Percentiles rank a stretch among this genome's conserved stretches.
Conservation (phyloP, 169 alveolate genomes). For the Plasmodium vivax region DNA sequence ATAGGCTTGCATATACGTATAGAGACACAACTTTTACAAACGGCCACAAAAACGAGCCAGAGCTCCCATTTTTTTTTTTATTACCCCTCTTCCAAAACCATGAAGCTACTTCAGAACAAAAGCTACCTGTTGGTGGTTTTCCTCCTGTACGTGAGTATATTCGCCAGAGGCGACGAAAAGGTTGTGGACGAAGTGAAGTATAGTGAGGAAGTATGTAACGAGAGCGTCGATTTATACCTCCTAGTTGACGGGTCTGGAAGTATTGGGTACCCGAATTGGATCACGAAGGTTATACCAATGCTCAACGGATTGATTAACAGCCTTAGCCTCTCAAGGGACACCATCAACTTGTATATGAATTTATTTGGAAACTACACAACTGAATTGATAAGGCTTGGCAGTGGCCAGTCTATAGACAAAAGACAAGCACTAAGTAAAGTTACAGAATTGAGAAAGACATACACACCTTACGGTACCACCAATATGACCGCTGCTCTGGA, state of each 20-base stretch:
- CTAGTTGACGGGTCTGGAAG: conserved; percentile 65
- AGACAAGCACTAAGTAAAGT: background rate
- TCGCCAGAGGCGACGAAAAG: background rate
- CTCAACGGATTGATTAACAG: background rate
- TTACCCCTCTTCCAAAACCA: background rate
- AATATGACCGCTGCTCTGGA: conserved; percentile 12
- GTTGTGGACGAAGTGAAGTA: conserved; percentile 42
- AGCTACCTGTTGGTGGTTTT: conserved; percentile 38
- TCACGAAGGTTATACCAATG: conserved; percentile 2
- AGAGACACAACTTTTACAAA: background rate
- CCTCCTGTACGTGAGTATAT: conserved; percentile 9
- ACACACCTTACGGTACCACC: conserved; percentile 22
- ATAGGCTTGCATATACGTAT: background rate
- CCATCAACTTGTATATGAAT: background rate
- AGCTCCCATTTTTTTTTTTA: background rate
- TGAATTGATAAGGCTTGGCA: background rate
- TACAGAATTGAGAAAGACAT: background rate
- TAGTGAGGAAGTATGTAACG: conserved; percentile 58
- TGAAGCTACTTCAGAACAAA: conserved; percentile 26
- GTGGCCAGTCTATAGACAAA: conserved; percentile 15
- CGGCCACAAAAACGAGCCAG: background rate
- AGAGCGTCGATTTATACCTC: conserved; percentile 29
- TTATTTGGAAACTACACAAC: background rate
- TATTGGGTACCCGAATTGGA: conserved; percentile 49
- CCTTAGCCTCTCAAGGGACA: conserved; percentile 18